phyloP scores from a whole-genome alignment of 805 yeast genomes.

The Metschnikowia bowlesiae region DNA sequence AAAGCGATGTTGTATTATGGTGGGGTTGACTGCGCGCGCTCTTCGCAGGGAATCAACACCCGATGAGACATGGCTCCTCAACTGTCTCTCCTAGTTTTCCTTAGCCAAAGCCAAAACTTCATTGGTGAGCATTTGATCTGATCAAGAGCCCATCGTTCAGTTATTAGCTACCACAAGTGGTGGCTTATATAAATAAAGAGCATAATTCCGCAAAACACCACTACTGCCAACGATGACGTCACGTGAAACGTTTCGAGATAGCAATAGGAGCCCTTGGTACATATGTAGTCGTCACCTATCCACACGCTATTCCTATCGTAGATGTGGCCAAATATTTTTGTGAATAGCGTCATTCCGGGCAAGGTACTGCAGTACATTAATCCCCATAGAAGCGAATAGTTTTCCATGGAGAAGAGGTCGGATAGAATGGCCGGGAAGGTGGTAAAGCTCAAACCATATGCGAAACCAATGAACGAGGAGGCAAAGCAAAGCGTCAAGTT shows the following conservation, averaged over 20 bases:
- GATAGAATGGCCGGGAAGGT: conserved; percentile 32
- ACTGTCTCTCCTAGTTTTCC: neutral
- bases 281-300: conserved; percentile 13
- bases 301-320: conserved; percentile 26
- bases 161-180: neutral
- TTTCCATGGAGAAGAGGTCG: conserved; percentile 29
- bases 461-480: conserved; percentile 29
- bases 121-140: too few species aligned
- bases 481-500: conserved; percentile 21
- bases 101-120: too few species aligned
- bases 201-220: conserved; percentile 19
- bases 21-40: neutral
- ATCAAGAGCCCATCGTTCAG: too few species aligned
- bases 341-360: conserved; percentile 29
- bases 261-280: conserved; percentile 28
- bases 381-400: conserved; percentile 34
- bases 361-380: conserved; percentile 30
- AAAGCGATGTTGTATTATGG: neutral
- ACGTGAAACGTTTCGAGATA: conserved; percentile 24
- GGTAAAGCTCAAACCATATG: conserved; percentile 33
- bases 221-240: conserved; percentile 21
- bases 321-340: conserved; percentile 28
- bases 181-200: conserved; percentile 3
- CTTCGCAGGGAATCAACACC: neutral
- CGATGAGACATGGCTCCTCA: neutral